Percentiles rank a stretch among this genome's conserved stretches.
Conservation (phyloP, 805 yeast species). For the Ogataea pini region DNA sequence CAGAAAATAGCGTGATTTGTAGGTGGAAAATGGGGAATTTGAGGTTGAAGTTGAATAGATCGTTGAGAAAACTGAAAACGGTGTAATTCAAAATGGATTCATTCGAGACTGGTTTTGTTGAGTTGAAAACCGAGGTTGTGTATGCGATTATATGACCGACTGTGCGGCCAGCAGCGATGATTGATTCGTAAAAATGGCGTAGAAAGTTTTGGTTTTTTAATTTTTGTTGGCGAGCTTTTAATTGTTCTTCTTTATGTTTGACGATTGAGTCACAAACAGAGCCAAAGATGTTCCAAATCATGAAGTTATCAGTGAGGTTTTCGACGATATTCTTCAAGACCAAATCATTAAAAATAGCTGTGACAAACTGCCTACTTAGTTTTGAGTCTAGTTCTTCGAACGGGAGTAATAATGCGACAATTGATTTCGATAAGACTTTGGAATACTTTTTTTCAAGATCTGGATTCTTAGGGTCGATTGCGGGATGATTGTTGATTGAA, state of each 20-base stretch:
- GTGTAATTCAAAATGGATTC: slow-evolving; percentile 19
- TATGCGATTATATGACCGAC: slow-evolving; percentile 32
- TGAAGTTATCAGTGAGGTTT: slow-evolving; percentile 52
- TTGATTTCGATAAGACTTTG: slow-evolving; percentile 36
- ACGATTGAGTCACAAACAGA: slow-evolving; percentile 17
- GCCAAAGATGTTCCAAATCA: slow-evolving; percentile 46
- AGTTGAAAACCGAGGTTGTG: slow-evolving; percentile 30
- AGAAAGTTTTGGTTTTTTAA: neutral
- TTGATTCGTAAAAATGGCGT: slow-evolving; percentile 12
- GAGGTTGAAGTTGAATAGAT: slow-evolving; percentile 17
- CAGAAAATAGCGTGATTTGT: slow-evolving; percentile 10
- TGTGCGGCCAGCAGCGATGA: slow-evolving; percentile 17
- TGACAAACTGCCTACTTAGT: slow-evolving; percentile 40
- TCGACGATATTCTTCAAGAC: slow-evolving; percentile 42
- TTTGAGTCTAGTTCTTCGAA: slow-evolving; percentile 41
- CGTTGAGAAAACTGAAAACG: slow-evolving; percentile 25
- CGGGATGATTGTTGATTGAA: slow-evolving; percentile 25
- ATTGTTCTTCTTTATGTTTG: neutral
- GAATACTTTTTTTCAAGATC: slow-evolving; percentile 36
- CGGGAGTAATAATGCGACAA: slow-evolving; percentile 42
- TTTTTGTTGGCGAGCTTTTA: neutral
- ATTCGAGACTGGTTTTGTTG: slow-evolving; percentile 15
- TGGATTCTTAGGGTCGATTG: slow-evolving; percentile 18
- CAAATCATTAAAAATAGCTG: slow-evolving; percentile 44
- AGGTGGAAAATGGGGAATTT: slow-evolving; percentile 22